A percentile compares a stretch with the other conserved stretches of the same genome.
These are phyloP conservation scores for Pseudohalonectria lignicola DNA, from an alignment of 2,329 filamentous ascomycete species.

Conservation along the genomic window DNA sequence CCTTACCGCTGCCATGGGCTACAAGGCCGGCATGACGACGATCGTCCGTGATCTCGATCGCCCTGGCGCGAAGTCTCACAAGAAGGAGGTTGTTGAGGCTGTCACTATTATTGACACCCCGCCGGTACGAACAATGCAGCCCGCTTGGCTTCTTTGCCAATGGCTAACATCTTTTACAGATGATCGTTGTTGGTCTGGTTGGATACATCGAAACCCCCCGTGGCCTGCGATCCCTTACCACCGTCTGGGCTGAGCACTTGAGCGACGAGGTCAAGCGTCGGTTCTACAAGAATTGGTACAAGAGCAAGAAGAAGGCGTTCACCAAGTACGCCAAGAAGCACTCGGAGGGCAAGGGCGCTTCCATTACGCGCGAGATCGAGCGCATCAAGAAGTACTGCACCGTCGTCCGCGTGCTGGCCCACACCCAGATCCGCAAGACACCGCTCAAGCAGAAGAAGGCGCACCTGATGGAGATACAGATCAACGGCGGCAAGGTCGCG, in stretches of 20 bases:
- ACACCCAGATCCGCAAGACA: conserved; percentile 99
- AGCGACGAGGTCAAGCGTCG: conserved; percentile 97
- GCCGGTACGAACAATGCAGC: conserved; percentile 85
- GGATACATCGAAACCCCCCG: conserved; percentile 99
- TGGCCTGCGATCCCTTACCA: conserved; percentile 97
- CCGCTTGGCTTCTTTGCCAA: conserved; percentile 64
- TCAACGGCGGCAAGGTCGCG: conserved; percentile 92
- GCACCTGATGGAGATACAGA: conserved; percentile 99
- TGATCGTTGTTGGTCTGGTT: conserved; percentile 99
- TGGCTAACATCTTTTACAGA: conserved; percentile 67
- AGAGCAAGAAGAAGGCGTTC: conserved; percentile 99
- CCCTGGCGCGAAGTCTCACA: conserved; percentile 98
- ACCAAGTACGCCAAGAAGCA: conserved; percentile 99
- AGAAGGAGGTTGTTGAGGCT: conserved; percentile 93
- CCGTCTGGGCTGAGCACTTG: conserved; percentile 98
- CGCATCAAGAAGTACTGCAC: conserved; percentile 99
- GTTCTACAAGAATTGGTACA: conserved; percentile 99
- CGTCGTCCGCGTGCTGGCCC: conserved; percentile 95
- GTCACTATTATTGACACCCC: conserved; percentile 84
- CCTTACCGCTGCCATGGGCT: conserved; percentile 95
- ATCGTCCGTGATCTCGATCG: conserved; percentile 99
- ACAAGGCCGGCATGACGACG: conserved; percentile 99
- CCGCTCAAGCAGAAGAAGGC: conserved; percentile 99
- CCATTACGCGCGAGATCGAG: conserved; percentile 95
- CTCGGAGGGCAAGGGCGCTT: conserved; percentile 82